Conservation (phyloP, 1,284 basidiomycete genomes). For the Hymenochaete sp. region DNA sequence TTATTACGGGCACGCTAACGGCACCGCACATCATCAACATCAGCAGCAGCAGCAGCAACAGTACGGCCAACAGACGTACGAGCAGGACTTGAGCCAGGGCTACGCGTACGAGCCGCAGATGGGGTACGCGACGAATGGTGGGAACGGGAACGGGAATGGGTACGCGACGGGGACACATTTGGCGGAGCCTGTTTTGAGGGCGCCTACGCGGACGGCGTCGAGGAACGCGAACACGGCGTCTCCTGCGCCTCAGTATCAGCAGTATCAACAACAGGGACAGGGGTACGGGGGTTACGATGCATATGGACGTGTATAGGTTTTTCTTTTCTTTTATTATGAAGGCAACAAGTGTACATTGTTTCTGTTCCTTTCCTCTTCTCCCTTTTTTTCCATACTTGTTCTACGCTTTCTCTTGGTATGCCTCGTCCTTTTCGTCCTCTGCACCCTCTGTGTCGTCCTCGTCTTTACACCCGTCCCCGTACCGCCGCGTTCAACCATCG, state of each 20-base stretch:
- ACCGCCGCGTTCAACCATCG: no score
- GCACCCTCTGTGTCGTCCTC: no score
- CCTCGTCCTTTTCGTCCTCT: no score
- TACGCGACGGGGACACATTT: no score
- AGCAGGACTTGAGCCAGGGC: constrained; percentile 7
- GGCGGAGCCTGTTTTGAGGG: background rate
- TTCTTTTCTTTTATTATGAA: background rate
- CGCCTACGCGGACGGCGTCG: constrained; percentile 12
- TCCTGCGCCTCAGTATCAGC: constrained; percentile 9
- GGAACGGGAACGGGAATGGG: background rate
- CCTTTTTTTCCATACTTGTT: background rate
- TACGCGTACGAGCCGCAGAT: constrained; percentile 14
- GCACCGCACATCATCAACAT: no score
- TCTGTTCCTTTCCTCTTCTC: background rate
- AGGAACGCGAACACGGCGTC: constrained; percentile 13
- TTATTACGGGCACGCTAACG: no score
- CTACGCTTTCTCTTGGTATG: no score
- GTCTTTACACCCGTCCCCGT: no score
- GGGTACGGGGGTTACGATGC: constrained; percentile 12
- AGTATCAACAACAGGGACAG: constrained; percentile 8
- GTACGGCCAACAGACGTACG: constrained; percentile 10
- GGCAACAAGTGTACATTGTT: background rate
- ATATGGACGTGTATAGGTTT: constrained; percentile 9
- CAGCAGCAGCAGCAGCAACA: constrained; percentile 9
- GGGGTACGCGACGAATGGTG: constrained; percentile 6